These are phyloP conservation scores for Starmerella davenportii DNA, from an alignment of 805 yeast species.

Conservation along the genomic window DNA sequence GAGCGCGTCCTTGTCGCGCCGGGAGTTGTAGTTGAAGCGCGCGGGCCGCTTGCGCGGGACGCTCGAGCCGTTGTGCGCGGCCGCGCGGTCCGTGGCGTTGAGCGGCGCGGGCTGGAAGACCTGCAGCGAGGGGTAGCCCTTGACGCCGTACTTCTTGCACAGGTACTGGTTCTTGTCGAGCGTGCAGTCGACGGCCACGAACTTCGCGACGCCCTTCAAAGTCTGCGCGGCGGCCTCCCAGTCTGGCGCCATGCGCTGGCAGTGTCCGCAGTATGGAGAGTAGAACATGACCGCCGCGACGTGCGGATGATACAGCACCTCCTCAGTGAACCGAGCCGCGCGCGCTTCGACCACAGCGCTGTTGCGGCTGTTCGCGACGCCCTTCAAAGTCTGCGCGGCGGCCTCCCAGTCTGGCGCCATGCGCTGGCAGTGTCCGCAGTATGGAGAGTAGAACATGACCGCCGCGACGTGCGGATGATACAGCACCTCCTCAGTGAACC, in stretches of 20 bases:
- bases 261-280: conserved; percentile 98
- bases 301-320: conserved; percentile 51
- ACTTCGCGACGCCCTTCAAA: conserved; percentile 31
- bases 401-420: conserved; percentile 46
- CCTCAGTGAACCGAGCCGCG: conserved; percentile 38
- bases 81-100: conserved; percentile 16
- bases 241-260: conserved; percentile 58
- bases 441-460: conserved; percentile 89
- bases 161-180: conserved; percentile 43
- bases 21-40: conserved; percentile 20
- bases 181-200: conserved; percentile 82
- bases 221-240: conserved; percentile 45
- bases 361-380: conserved; percentile 23
- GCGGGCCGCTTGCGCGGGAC: conserved; percentile 15
- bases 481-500: conserved; percentile 49
- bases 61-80: conserved; percentile 17
- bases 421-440: conserved; percentile 95
- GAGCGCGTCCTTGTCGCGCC: conserved; percentile 19
- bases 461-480: conserved; percentile 59
- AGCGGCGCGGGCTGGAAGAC: conserved; percentile 70
- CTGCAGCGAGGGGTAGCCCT: conserved; percentile 71
- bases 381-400: conserved; percentile 41
- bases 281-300: conserved; percentile 77
- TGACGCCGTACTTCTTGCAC: conserved; percentile 47
- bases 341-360: conserved; percentile 14